phyloP scores from a whole-genome alignment of 768 basidiomycete genomes.

The Tephrocybe sp. region DNA sequence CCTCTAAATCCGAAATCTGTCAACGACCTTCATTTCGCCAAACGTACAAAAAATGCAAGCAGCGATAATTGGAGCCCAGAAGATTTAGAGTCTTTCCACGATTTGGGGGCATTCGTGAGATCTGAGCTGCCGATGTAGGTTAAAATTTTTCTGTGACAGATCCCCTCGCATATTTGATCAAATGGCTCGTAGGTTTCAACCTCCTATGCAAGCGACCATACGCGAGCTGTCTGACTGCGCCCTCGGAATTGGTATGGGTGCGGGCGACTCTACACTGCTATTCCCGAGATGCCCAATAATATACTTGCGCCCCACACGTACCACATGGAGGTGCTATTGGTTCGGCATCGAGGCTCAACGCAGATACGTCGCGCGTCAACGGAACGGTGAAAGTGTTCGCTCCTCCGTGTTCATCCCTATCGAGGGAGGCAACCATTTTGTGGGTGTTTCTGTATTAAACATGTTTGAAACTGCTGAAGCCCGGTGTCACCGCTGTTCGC shows the following conservation, averaged over 20 bases:
- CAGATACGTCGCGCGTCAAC: conserved; percentile 17
- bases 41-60: conserved; percentile 16
- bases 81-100: conserved; percentile 17
- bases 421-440: conserved; percentile 33
- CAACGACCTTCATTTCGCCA: conserved; percentile 21
- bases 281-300: conserved; percentile 17
- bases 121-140: conserved; percentile 23
- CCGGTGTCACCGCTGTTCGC: neutral
- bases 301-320: conserved; percentile 19
- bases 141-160: no score
- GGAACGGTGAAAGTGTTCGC: conserved; percentile 19
- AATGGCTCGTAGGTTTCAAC: conserved; percentile 14
- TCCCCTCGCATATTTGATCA: no score
- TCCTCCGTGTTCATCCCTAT: conserved; percentile 22
- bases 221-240: conserved; percentile 16
- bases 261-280: conserved; percentile 8
- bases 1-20: conserved; percentile 18
- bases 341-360: conserved; percentile 17
- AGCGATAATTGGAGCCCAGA: conserved; percentile 20
- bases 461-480: neutral
- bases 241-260: conserved; percentile 16
- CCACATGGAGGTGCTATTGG: conserved; percentile 25
- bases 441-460: conserved; percentile 16
- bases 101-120: conserved; percentile 13
- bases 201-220: conserved; percentile 21